Percentiles rank a stretch among this genome's conserved stretches.
These are phyloP conservation scores for Moesziomyces sp. DNA, from an alignment of 1,284 basidiomycete species.

Conservation along the genomic window DNA sequence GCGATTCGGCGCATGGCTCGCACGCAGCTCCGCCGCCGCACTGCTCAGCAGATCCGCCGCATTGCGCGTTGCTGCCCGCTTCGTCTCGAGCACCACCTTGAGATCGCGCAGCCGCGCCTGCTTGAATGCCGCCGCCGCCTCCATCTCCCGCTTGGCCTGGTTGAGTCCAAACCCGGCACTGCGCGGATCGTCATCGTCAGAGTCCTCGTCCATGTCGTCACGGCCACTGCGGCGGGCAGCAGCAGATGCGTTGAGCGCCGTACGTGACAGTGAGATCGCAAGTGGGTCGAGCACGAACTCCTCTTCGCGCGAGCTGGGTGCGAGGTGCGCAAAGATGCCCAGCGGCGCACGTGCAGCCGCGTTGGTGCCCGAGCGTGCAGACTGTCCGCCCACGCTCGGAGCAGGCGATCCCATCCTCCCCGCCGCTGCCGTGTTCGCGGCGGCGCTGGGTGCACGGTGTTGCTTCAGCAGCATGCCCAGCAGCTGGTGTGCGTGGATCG, in stretches of 20 bases:
- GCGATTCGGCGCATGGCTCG: conserved; percentile 28
- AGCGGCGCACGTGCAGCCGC: conserved; percentile 9
- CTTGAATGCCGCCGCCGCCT: conserved; percentile 4
- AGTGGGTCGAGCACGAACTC: conserved; percentile 49
- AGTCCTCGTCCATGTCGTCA: neutral
- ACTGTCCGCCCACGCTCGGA: conserved; percentile 21
- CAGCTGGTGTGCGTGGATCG: conserved; percentile 57
- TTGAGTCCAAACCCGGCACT: conserved; percentile 15
- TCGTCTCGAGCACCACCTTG: conserved; percentile 47
- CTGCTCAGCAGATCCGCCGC: conserved; percentile 47
- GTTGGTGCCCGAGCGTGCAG: conserved; percentile 13
- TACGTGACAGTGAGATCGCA: conserved; percentile 31
- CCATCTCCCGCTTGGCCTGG: conserved; percentile 25
- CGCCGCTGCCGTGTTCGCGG: neutral
- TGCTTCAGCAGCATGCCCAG: conserved; percentile 55
- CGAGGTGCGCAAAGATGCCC: conserved; percentile 35
- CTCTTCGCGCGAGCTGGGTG: conserved; percentile 11
- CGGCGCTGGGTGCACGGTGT: conserved; percentile 8
- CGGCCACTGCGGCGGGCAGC: conserved; percentile 5
- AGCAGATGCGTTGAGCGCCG: conserved; percentile 11
- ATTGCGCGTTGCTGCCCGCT: conserved; percentile 30
- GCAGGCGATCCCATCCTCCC: conserved; percentile 28
- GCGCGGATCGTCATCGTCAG: conserved; percentile 24
- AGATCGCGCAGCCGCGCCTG: conserved; percentile 21
- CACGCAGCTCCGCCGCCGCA: conserved; percentile 47